Base-by-base conservation (phyloP, 441 rosid genomes). In the Cnidoscolus chayamansa region DNA sequence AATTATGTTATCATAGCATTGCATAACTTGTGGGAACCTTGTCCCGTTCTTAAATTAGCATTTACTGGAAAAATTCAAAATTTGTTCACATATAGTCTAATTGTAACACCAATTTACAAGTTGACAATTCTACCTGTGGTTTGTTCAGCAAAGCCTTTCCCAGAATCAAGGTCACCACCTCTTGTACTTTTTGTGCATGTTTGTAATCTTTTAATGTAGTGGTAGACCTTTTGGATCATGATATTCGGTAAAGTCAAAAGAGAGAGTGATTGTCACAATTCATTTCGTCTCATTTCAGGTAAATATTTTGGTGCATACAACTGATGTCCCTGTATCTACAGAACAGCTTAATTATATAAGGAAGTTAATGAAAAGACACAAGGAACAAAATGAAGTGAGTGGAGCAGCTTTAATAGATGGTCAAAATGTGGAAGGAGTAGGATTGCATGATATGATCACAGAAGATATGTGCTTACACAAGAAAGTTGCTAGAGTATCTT, bases 261-360 rank as follows among this genome's bases (percentile, higher is more conserved):
- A 7, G 17, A 15, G 30, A 12, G 37, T 20, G 6, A 51, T 49
- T 30, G 49, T 4, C 16, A 13, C 0, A 10, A 55, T 73, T 73
- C 54, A 49, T n/a, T 72, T 63, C 59, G 43, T 77, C 49, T 74
- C 53, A 58, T 79, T 79, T 79, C 89, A 96, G 99, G 99, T 93
- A 76, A 93, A 93, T 83, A 84, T 93, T 77, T 84, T 96, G 91
- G 87, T 87, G 65, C 87, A 86, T 86, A 78, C 97, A 57, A 85
- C 93, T 76, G 96, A 91, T 79, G 82, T 81, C 70, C 89, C 83
- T 78, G 91, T 87, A 61, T 89, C 97, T 31, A 82, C 87, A 67
- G 87, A 88, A 77, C 94, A 96, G 77, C 90, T 96, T 58, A 89
- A 89, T 82, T 86, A 81, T 60, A 84, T 96, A 73, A 84, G 92